A percentile compares a stretch with the other conserved stretches of the same genome.
Conservation (phyloP, 2,329 filamentous ascomycete genomes). For the Blumeriella jaapii region DNA sequence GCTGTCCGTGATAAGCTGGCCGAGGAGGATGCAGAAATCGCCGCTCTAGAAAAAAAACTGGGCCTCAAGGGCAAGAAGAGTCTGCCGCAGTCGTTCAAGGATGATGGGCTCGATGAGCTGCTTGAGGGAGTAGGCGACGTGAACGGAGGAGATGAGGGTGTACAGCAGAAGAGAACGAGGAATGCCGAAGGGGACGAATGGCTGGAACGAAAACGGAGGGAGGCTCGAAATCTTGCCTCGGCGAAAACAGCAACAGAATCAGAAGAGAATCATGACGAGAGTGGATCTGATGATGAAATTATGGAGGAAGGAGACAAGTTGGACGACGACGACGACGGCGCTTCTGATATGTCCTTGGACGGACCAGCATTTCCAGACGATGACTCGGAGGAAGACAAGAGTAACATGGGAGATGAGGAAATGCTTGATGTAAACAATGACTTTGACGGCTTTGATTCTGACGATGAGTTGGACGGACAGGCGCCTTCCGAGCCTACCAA, state of each 20-base stretch:
- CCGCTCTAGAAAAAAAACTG: slow-evolving; percentile 74
- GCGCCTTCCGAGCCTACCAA: slow-evolving; percentile 22
- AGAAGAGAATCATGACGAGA: slow-evolving; percentile 13
- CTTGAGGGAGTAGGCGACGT: slow-evolving; percentile 52
- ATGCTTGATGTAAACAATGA: slow-evolving; percentile 30
- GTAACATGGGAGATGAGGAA: slow-evolving; percentile 27
- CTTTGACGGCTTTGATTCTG: slow-evolving; percentile 30
- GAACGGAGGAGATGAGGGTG: slow-evolving; percentile 30
- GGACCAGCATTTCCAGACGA: slow-evolving; percentile 25
- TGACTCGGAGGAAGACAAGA: slow-evolving; percentile 17
- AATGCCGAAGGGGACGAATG: slow-evolving; percentile 48
- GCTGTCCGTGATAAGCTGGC: slow-evolving; percentile 52
- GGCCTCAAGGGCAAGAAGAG: slow-evolving; percentile 68
- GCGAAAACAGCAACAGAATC: slow-evolving; percentile 1
- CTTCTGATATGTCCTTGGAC: slow-evolving; percentile 23
- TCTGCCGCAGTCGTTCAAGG: slow-evolving; percentile 59
- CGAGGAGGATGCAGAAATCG: slow-evolving; percentile 81
- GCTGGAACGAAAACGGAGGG: slow-evolving; percentile 45
- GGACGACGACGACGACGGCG: slow-evolving; percentile 25
- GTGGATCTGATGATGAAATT: slow-evolving; percentile 22
- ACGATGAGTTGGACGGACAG: slow-evolving; percentile 22
- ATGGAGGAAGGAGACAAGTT: slow-evolving; percentile 20
- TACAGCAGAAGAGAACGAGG: slow-evolving; percentile 41
- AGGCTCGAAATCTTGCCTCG: slow-evolving; percentile 26
- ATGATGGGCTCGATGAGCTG: slow-evolving; percentile 74